Percentiles rank a stretch among this genome's conserved stretches.
Conservation (phyloP, 2,329 filamentous ascomycete species). For the Westerdykella aurantiaca region DNA sequence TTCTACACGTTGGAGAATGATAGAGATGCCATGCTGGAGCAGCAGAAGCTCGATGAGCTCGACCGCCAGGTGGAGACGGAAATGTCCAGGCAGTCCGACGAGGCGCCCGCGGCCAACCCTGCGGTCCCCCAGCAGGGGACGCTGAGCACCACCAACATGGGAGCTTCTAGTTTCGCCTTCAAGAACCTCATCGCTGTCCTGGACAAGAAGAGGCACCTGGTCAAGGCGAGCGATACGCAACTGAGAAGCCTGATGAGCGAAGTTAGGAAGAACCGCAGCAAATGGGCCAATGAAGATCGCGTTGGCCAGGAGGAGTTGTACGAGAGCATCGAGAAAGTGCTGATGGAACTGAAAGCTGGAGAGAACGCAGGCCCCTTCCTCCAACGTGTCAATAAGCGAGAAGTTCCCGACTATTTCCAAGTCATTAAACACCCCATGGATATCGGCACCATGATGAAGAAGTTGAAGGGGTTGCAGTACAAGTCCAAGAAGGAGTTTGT, state of each 20-base stretch:
- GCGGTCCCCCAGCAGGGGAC: constrained; percentile 68
- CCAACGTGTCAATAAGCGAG: constrained; percentile 90
- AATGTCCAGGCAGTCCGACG: constrained; percentile 61
- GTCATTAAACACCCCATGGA: constrained; percentile 98
- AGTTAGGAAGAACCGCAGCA: constrained; percentile 94
- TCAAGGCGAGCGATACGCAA: constrained; percentile 88
- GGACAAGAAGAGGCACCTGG: constrained; percentile 83
- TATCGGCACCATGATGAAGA: constrained; percentile 96
- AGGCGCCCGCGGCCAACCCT: constrained; percentile 47
- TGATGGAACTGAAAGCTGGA: constrained; percentile 94
- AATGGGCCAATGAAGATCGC: constrained; percentile 97
- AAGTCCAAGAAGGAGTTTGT: constrained; percentile 84
- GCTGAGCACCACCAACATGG: constrained; percentile 87
- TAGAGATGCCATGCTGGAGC: constrained; percentile 91
- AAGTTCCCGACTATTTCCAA: constrained; percentile 91
- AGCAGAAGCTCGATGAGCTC: constrained; percentile 92
- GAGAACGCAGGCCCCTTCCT: constrained; percentile 97
- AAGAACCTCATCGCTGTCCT: constrained; percentile 97
- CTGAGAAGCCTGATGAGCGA: constrained; percentile 91
- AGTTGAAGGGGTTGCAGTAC: constrained; percentile 64
- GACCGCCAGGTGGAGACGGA: constrained; percentile 95
- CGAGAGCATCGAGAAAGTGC: constrained; percentile 91
- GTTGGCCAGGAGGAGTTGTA: constrained; percentile 97
- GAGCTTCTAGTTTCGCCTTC: constrained; percentile 88
- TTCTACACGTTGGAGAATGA: constrained; percentile 97